Base-by-base conservation (phyloP, 2,329 filamentous ascomycete genomes). In the Truncatella angustata region DNA sequence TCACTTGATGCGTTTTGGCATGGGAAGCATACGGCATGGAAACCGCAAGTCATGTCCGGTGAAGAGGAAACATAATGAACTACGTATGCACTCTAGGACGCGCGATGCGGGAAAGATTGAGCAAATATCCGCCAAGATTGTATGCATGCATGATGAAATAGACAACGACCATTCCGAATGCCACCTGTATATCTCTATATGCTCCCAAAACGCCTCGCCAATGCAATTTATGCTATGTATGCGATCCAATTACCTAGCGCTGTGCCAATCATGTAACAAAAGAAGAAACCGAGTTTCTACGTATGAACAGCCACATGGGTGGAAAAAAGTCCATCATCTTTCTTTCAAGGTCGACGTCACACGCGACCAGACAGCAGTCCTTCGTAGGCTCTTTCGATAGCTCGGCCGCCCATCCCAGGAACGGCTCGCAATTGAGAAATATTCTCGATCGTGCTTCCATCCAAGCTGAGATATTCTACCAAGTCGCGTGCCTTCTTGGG, bases 401-500 rank as follows among this genome's bases (percentile, higher is more conserved):
- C 77, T 42, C 76, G 72, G 11, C 75, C 77, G 1, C 81, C 81
- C 68, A 86, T 75, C 5, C 82, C 82, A 2, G 81, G 82, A 11
- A 85, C 68, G 6, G 70, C 68, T 50, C 75, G 71, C 60, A 86
- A 64, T 63, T 85, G 75, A 34, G 70, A 70, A 55, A 86, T 60
- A 16, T 67, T 77, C 57, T 69, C 70, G 32, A 85, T 75, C 4
- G 67, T 70, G 4, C 73, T 73, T 7, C 71, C 71, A 5, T 67
- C 63, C 28, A 75, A 70, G 40, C 77, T 76, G n/a, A 85, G 64
- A 56, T 78, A 78, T 46, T 82, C 78, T 4, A 85, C 76, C 30
- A 85, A 65, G 56, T 84, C 82, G 37, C 74, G 71, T 0, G 88
- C 88, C 66, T 86, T 88, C 72, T 90, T 91, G 1, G 82, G 76